phyloP scores from a whole-genome alignment of 148 eudicot species.

The Beta vulgaris region DNA sequence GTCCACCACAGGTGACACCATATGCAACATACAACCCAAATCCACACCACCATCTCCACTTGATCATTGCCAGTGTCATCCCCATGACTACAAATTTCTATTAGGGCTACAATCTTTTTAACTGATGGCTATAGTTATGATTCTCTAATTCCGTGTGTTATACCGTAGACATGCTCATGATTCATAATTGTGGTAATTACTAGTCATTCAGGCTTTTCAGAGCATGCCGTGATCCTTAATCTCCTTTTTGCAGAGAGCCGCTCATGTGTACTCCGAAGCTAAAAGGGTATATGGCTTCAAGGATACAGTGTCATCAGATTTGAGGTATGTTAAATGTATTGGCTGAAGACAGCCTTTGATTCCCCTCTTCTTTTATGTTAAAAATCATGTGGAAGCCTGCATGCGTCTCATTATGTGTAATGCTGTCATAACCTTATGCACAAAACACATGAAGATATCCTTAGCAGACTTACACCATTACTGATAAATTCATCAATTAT shows the following conservation, averaged over 20 bases:
- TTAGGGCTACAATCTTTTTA: not conserved
- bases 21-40: too few relatives aligned
- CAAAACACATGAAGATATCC: not conserved
- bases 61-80: too few relatives aligned
- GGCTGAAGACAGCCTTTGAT: not conserved
- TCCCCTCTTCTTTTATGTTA: not conserved
- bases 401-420: not conserved
- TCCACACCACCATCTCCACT: too few relatives aligned
- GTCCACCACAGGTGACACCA: too few relatives aligned
- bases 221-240: constrained; percentile 3
- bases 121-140: not conserved
- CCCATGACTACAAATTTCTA: too few relatives aligned
- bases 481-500: not conserved
- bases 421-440: not conserved
- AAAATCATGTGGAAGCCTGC: not conserved
- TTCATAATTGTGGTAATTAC: not conserved
- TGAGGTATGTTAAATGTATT: constrained; percentile 46
- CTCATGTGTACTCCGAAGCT: constrained; percentile 97
- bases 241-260: constrained; percentile 64
- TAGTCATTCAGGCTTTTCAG: not conserved
- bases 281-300: constrained; percentile 92
- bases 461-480: not conserved
- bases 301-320: constrained; percentile 72
- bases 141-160: not conserved
- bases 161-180: not conserved